Evolutionary conservation across 2,329 filamentous ascomycete species (phyloP), one percentile per base, ranked within the genome.

Genomic region (Pseudocercospora cruenta): DNA sequence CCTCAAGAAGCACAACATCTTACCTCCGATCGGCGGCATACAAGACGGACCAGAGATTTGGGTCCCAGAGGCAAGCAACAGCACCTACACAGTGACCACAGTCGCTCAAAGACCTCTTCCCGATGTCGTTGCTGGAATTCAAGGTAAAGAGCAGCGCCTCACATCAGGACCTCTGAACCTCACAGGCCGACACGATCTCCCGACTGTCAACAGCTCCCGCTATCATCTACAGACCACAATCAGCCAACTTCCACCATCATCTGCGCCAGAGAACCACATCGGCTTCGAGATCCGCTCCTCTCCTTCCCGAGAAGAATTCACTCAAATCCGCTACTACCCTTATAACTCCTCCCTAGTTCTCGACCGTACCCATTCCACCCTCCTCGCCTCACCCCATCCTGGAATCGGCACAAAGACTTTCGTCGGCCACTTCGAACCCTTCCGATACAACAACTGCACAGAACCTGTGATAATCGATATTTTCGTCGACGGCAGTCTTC

Each of bases 401-500:
- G 70, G 79, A 55, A 80, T 80, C 59, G 73, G 74, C 43, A 81
- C 79, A 67, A 75, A 76, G 55, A 80, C 78, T 10, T 78, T 80
- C 64, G 69, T 76, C 12, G 80, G 79, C 9, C 80, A 80, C 70
- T 82, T 80, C 72, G 76, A 79, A 62, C 80, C 80, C 2, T 81
- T 81, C 72, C 77, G 74, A 2, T 73, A 77, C 36, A 59, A 63
- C 21, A 64, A 67, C n/a, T 62, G 51, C 12, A 60, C 62, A 0
- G 80, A 83, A 69, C 73, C 77, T 24, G 70, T 82, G 19, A 67
- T 73, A 4, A 77, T 82, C 72, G 74, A 81, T 60, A 72, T 82
- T 64, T 82, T 80, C 69, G 71, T 82, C 26, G 81, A 83, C 64
- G 80, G 80, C 14, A 80, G 78, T 5, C 72, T 82, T 31, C 69